Evolutionary conservation across 352 stramenopile genomes (phyloP), one percentile per base, ranked within the genome.

Genomic region (Plasmopara halstedii): DNA sequence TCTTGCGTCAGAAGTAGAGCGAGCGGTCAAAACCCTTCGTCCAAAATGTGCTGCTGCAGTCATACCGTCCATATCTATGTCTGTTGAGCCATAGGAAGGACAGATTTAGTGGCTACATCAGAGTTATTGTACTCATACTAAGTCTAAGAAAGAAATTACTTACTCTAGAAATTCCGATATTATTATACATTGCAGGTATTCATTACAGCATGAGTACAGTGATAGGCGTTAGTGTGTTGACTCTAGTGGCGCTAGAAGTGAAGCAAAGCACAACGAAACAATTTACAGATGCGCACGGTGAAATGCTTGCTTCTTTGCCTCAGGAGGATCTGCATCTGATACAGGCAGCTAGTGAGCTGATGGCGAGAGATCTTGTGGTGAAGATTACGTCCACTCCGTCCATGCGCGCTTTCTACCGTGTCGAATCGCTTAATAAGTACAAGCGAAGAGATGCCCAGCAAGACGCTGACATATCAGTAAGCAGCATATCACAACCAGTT

Each of bases 341-440:
- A 8, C 71, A 84, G 46, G 54, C 51, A 11, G 72, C 71, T n/a
- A 85, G 67, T 33, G 64, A 76, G 44, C 53, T 86, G 31, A 62
- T 83, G 47, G 62, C 64, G n/a, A 56, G 60, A 29, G 32, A 47
- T 14, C 42, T 73, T 9, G 67, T 86, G 2, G 64, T 70, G n/a
- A 67, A 64, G 17, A 56, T 85, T 25, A 67, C 45, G 4, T 67
- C 72, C 15, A 48, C 62, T 47, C 75, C 75, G 14, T 82, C 65
- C 8, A 36, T 52, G 26, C 67, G 72, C 33, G 42, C 17, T 13
- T 87, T 87, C 58, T 87, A 72, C 58, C 75, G 75, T 26, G 70
- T 87, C 14, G 65, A 79, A 20, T 87, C 75, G 27, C 65, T 83
- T n/a, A 75, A 65, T 25, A 76, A 73, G 8, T 86, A 73, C 56